Evolutionary conservation across 1,284 basidiomycete genomes (phyloP), one percentile per base, ranked within the genome.

Genomic region (Boletus mariae): DNA sequence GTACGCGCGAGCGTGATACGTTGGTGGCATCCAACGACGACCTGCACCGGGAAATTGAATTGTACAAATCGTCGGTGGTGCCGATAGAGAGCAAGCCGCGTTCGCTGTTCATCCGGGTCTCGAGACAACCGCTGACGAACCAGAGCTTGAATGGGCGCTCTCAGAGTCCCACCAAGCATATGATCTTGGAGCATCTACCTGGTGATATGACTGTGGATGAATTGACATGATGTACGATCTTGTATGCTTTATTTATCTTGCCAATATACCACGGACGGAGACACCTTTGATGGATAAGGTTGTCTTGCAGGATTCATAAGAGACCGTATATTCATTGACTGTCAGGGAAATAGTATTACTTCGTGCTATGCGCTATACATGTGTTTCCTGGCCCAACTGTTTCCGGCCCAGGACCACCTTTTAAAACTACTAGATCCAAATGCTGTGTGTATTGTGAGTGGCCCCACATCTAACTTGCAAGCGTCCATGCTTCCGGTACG

Each of bases 1-100:
- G 77, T 37, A 75, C 72, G 23, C 77, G 77, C 34, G 84, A 87
- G 38, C 75, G 78, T 4, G 85, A 90, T 47, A 68, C 71, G 6
- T 67, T 77, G 12, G 59, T 63, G 2, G 69, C 71, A 3, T 69
- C 78, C 20, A 82, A 82, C 53, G 76, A 78, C 3, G 76, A 77
- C n/a, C 72, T 90, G 7, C 73, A 70, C 38, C 72, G 79, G 48
- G 88, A 90, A 62, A 71, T 90, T 6, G 77, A 77, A 42, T 72
- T 85, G 75, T 90, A 90, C 71, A 88, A 80, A 60, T 86, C 85
- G 13, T 80, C 86, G 45, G 73, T 76, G 50, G 75, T 85, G 11
- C 79, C 82, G 0, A 57, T 70, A 4, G 82, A 82, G 6, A 68
- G 66, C 53, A 87, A 85, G 61, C 83, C 85, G 4, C 78, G 82